Conservation (phyloP, 805 yeast genomes). For the Wickerhamiella azymoides region DNA sequence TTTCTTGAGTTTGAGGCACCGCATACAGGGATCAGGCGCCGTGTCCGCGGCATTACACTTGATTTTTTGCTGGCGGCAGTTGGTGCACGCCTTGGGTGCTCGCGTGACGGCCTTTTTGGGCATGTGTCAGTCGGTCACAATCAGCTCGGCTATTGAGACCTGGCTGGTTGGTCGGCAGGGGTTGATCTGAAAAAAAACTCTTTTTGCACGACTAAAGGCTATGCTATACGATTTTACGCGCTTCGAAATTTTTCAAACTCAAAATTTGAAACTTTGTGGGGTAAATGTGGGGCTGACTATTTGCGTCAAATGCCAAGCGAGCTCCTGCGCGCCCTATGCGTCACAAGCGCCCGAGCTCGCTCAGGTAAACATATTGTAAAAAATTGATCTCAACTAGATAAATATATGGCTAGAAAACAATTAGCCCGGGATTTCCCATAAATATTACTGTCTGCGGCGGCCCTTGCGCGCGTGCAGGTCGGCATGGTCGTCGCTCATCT, state of each 20-base stretch:
- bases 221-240: too few species aligned
- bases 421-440: not conserved
- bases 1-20: conserved; percentile 69
- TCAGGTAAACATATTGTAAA: too few species aligned
- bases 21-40: conserved; percentile 65
- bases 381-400: not conserved
- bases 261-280: too few species aligned
- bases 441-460: not conserved
- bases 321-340: too few species aligned
- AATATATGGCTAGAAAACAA: not conserved
- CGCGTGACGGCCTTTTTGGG: conserved; percentile 2
- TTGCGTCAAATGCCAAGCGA: too few species aligned
- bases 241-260: too few species aligned
- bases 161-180: too few species aligned
- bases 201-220: too few species aligned
- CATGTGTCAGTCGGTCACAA: not conserved
- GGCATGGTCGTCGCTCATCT: conserved; percentile 4
- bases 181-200: too few species aligned
- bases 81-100: conserved; percentile 62
- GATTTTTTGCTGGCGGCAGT: conserved; percentile 88
- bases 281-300: too few species aligned
- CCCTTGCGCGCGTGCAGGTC: conserved; percentile 4
- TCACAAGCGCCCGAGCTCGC: too few species aligned
- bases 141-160: too few species aligned
- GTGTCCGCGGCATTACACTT: conserved; percentile 81